These are phyloP conservation scores for Citrullus amarus DNA, from an alignment of 306 rosid genomes.

Conservation along the genomic window DNA sequence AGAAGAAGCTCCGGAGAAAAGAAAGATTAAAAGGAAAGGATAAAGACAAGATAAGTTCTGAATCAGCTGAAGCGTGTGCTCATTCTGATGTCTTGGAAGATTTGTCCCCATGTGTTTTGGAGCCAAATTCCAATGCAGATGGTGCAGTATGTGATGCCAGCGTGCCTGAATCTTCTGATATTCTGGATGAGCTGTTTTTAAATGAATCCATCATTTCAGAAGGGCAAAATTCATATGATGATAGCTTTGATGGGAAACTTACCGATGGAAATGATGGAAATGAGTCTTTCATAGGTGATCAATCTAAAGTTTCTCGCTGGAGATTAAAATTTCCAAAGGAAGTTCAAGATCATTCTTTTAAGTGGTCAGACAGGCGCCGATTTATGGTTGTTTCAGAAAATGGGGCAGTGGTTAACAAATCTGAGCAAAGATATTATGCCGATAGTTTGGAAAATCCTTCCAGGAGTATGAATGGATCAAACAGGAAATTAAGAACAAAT, in stretches of 20 bases:
- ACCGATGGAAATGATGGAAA: slow-evolving; percentile 28
- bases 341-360: slow-evolving; percentile 51
- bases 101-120: slow-evolving; percentile 38
- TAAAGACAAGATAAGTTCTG: slow-evolving; percentile 40
- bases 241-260: slow-evolving; percentile 41
- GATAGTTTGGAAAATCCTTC: slow-evolving; percentile 49
- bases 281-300: slow-evolving; percentile 44
- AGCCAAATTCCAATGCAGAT: slow-evolving; percentile 39
- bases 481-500: slow-evolving; percentile 45
- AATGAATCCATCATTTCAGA: slow-evolving; percentile 26
- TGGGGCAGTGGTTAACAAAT: slow-evolving; percentile 32
- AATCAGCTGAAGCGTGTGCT: slow-evolving; percentile 28
- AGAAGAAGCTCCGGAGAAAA: slow-evolving; percentile 85
- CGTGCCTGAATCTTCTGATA: slow-evolving; percentile 46
- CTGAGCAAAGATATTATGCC: slow-evolving; percentile 47
- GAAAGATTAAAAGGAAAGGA: slow-evolving; percentile 93
- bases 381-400: slow-evolving; percentile 46
- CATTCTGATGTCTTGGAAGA: slow-evolving; percentile 49
- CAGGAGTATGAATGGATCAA: slow-evolving; percentile 32
- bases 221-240: slow-evolving; percentile 29
- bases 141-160: slow-evolving; percentile 40
- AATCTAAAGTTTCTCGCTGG: slow-evolving; percentile 43
- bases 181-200: slow-evolving; percentile 38
- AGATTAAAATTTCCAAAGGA: slow-evolving; percentile 53
- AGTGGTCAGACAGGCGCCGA: slow-evolving; percentile 67